Evolutionary conservation across 2,329 filamentous ascomycete species (phyloP).

Genomic region (Paraphoma sp.): DNA sequence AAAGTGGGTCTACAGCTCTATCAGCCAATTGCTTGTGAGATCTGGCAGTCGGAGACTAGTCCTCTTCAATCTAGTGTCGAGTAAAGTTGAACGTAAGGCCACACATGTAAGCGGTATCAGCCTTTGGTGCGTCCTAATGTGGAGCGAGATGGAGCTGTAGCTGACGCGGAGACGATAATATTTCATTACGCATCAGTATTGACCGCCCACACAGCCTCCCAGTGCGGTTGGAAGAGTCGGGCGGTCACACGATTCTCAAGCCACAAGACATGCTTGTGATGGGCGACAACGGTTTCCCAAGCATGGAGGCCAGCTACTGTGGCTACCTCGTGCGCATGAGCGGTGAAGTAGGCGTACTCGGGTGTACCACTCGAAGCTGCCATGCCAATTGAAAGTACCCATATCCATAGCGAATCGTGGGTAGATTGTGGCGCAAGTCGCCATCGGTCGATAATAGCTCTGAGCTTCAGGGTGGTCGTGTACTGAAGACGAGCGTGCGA

Average conservation of each 20-base stretch:
- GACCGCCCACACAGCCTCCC: constrained; percentile 9
- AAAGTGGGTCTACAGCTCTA: not conserved
- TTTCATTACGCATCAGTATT: not conserved
- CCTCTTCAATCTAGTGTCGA: constrained; percentile 1
- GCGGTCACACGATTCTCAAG: constrained; percentile 7
- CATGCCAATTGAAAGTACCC: constrained; percentile 24
- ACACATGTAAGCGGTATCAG: not conserved
- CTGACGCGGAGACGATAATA: not conserved
- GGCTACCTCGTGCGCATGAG: constrained; percentile 5
- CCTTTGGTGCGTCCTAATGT: no score
- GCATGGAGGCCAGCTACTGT: not conserved
- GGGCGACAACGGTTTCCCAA: constrained; percentile 11
- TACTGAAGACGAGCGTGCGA: constrained; percentile 51
- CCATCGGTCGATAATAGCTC: constrained; percentile 9
- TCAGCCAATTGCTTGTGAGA: not conserved
- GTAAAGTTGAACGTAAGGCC: not conserved
- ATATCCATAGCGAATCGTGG: constrained; percentile 13
- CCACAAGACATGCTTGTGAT: constrained; percentile 18
- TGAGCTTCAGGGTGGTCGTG: constrained; percentile 14
- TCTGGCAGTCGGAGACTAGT: constrained; percentile 18
- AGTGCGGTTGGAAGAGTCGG: constrained; percentile 8
- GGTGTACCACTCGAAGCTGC: constrained; percentile 13
- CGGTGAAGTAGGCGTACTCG: constrained; percentile 19
- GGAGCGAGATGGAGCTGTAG: no score
- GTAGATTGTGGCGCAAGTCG: constrained; percentile 3